These are phyloP conservation scores for Crithidia sp. DNA, from an alignment of 208 protist genomes.

Conservation along the genomic window DNA sequence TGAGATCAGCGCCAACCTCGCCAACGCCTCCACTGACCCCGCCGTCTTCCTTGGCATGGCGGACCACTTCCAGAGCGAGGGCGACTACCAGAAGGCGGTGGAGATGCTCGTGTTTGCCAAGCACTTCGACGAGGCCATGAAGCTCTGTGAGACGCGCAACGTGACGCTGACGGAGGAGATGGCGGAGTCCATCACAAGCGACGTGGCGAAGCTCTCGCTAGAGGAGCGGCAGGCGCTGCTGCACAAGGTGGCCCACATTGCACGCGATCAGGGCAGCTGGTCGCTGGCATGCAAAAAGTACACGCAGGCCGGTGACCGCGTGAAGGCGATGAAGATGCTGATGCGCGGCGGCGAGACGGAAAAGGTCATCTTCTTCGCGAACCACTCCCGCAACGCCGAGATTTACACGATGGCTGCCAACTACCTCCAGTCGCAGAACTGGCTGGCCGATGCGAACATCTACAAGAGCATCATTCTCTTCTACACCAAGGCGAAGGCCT, in stretches of 20 bases:
- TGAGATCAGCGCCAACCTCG: conserved; percentile 92
- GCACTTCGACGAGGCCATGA: conserved; percentile 85
- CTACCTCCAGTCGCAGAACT: conserved; percentile 96
- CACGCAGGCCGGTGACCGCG: conserved; percentile 94
- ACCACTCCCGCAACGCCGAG: conserved; percentile 93
- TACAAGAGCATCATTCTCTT: conserved; percentile 97
- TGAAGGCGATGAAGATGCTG: conserved; percentile 97
- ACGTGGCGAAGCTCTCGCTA: conserved; percentile 47
- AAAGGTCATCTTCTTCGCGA: conserved; percentile 98
- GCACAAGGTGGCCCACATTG: conserved; percentile 80
- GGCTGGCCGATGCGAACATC: conserved; percentile 92
- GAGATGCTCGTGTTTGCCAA: conserved; percentile 94
- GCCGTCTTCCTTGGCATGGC: conserved; percentile 93
- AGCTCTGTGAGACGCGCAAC: conserved; percentile 79
- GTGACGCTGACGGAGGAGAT: conserved; percentile 93
- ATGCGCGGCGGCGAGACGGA: conserved; percentile 96
- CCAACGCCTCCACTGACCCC: conserved; percentile 73
- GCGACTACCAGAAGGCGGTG: conserved; percentile 91
- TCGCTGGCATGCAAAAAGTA: conserved; percentile 94
- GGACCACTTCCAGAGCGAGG: conserved; percentile 88
- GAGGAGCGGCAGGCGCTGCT: conserved; percentile 68
- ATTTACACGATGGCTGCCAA: conserved; percentile 97
- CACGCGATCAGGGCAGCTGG: conserved; percentile 92
- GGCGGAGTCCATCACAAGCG: conserved; percentile 89
- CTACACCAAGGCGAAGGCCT: conserved; percentile 97